These are phyloP conservation scores for Rhamnella rubrinervis DNA, from an alignment of 331 rosid species.

Conservation along the genomic window DNA sequence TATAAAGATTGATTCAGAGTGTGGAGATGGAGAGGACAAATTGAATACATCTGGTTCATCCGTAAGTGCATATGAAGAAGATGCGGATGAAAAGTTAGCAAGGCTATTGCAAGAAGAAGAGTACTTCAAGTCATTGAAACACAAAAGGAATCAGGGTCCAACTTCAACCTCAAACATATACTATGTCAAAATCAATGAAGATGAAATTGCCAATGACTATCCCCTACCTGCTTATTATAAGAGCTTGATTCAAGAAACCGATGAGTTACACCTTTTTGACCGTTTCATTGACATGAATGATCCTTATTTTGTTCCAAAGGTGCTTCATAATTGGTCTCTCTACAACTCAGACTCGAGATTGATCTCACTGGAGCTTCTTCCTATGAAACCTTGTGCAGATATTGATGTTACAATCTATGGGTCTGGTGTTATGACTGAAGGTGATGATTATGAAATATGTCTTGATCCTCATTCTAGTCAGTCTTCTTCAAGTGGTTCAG, in stretches of 20 bases:
- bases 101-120: conserved; percentile 87
- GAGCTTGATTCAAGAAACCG: conserved; percentile 64
- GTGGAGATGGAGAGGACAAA: conserved; percentile 32
- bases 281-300: conserved; percentile 49
- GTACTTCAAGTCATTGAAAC: conserved; percentile 65
- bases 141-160: conserved; percentile 54
- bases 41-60: conserved; percentile 29
- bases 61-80: conserved; percentile 39
- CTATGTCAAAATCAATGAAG: conserved; percentile 88
- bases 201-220: conserved; percentile 91
- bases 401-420: conserved; percentile 91
- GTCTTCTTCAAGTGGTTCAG: conserved; percentile 56
- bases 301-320: conserved; percentile 72
- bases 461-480: conserved; percentile 63
- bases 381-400: conserved; percentile 90
- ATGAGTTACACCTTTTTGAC: conserved; percentile 65
- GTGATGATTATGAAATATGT: conserved; percentile 86
- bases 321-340: conserved; percentile 88
- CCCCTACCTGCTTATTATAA: conserved; percentile 91
- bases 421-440: conserved; percentile 79
- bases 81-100: conserved; percentile 75
- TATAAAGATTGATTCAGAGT: conserved; percentile 42
- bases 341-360: conserved; percentile 84
- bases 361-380: conserved; percentile 92
- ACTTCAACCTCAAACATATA: conserved; percentile 42